phyloP scores from a whole-genome alignment of 2,329 filamentous ascomycete species.

The Zymoseptoria passerinii region DNA sequence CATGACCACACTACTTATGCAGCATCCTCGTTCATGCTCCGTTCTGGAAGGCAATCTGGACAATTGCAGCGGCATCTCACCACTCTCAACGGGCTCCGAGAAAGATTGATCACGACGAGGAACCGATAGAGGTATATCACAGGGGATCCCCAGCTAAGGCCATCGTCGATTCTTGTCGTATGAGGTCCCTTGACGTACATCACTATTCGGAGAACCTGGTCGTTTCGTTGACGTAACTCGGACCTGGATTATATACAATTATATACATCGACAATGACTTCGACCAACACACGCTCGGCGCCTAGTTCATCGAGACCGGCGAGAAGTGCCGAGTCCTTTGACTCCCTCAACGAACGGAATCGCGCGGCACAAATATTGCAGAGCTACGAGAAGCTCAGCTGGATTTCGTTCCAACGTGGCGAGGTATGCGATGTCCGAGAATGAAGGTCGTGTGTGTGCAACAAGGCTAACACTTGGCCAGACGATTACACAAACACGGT shows the following conservation, averaged over 20 bases:
- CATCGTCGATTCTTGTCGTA: neutral
- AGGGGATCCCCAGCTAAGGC: no score
- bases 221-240: neutral
- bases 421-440: conserved; percentile 7
- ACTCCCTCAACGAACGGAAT: conserved; percentile 18
- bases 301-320: neutral
- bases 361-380: conserved; percentile 23
- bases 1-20: neutral
- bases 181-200: neutral
- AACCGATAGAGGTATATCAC: neutral
- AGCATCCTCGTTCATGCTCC: neutral
- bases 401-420: conserved; percentile 21
- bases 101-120: neutral
- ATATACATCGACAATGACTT: neutral
- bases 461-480: conserved; percentile 6
- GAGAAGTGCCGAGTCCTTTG: conserved; percentile 21
- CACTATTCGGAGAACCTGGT: neutral
- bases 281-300: neutral
- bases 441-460: neutral
- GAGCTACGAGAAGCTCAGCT: conserved; percentile 28
- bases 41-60: neutral
- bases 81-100: neutral
- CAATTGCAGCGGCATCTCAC: neutral
- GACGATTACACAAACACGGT: conserved; percentile 28
- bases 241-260: neutral